Conservation (phyloP, 2,329 filamentous ascomycete genomes). For the Eutypa lata region DNA sequence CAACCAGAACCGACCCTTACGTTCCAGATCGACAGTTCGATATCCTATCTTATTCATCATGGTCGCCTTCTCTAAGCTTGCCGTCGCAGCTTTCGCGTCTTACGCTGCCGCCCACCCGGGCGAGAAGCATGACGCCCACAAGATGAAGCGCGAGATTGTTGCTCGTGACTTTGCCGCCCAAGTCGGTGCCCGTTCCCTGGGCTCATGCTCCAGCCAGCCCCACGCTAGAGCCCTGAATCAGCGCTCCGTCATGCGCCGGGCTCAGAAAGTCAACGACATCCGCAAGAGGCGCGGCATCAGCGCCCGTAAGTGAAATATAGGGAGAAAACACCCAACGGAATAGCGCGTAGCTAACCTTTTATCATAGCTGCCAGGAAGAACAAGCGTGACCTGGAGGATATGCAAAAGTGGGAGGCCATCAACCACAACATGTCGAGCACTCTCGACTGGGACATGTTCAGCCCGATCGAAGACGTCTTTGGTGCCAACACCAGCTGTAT, state of each 20-base stretch:
- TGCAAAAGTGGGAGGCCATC: constrained; percentile 30
- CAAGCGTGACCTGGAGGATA: constrained; percentile 30
- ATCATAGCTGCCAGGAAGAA: constrained; percentile 25
- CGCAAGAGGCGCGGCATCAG: constrained; percentile 34
- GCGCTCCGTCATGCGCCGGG: constrained; percentile 38
- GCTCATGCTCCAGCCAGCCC: constrained; percentile 35
- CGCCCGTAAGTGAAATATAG: constrained; percentile 16
- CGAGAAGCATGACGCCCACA: constrained; percentile 24
- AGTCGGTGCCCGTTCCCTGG: constrained; percentile 34
- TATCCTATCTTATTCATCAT: constrained; percentile 9
- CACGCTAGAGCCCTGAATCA: constrained; percentile 35
- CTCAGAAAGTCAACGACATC: constrained; percentile 34
- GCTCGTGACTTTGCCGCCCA: constrained; percentile 29
- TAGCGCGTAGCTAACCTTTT: neutral
- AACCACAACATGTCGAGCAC: constrained; percentile 31
- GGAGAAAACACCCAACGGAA: neutral
- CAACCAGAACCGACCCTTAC: neutral
- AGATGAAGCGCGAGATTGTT: constrained; percentile 32
- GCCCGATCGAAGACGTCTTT: constrained; percentile 31
- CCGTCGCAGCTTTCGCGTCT: constrained; percentile 21
- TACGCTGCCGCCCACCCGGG: constrained; percentile 29
- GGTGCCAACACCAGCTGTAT: constrained; percentile 33
- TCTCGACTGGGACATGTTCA: constrained; percentile 29
- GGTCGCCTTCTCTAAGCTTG: constrained; percentile 19
- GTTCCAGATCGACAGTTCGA: neutral